Evolutionary conservation across 768 basidiomycete genomes (phyloP).

Genomic region (Suillus fuscotomentosus): DNA sequence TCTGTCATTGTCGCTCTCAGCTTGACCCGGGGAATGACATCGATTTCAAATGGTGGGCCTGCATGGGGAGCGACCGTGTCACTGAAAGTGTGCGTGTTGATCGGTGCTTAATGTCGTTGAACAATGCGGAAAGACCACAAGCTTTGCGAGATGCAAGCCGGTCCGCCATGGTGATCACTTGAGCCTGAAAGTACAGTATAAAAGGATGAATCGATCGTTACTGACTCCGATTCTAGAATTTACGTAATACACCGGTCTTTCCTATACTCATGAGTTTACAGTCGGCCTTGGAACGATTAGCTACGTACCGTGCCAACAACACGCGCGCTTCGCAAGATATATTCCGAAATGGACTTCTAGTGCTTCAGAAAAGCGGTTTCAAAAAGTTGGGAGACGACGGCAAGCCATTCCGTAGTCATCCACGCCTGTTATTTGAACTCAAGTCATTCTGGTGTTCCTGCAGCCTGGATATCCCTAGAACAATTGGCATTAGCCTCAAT

Average conservation of each 20-base stretch:
- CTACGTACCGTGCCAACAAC: conserved; percentile 52
- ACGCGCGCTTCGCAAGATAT: conserved; percentile 55
- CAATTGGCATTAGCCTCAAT: conserved; percentile 77
- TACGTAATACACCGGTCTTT: conserved; percentile 6
- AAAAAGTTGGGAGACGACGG: conserved; percentile 55
- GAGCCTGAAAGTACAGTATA: neutral
- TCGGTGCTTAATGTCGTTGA: conserved; percentile 44
- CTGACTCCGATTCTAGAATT: neutral
- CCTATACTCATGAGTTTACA: conserved; percentile 41
- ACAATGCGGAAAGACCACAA: conserved; percentile 59
- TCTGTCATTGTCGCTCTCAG: neutral
- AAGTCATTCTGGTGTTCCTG: neutral
- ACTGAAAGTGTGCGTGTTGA: conserved; percentile 57
- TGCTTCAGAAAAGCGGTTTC: conserved; percentile 48
- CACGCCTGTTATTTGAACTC: neutral
- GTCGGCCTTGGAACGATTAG: conserved; percentile 49
- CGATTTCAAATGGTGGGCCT: neutral
- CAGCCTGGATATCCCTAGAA: conserved; percentile 81
- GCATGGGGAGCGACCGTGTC: conserved; percentile 60
- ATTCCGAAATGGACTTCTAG: conserved; percentile 48
- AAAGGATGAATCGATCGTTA: neutral
- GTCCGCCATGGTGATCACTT: neutral
- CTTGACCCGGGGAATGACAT: neutral
- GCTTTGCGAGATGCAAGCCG: conserved; percentile 28
- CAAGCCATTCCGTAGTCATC: conserved; percentile 21